phyloP scores from a whole-genome alignment of 2,329 filamentous ascomycete species.

The Penicillium digitatum region DNA sequence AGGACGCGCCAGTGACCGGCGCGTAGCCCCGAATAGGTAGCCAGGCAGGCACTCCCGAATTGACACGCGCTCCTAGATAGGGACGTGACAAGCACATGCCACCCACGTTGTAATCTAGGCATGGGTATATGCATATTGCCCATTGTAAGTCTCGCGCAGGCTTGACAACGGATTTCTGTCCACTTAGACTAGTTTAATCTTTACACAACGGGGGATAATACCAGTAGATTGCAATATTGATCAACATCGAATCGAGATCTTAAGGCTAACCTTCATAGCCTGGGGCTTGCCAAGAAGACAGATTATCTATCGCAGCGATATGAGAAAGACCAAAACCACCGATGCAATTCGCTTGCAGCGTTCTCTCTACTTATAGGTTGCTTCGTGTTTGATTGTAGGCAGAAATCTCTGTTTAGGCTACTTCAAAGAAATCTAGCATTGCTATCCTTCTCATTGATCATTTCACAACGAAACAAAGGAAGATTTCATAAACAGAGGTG shows the following conservation, averaged over 20 bases:
- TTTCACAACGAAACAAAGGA: not conserved
- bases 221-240: not conserved
- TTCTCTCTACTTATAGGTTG: not conserved
- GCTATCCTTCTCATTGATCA: not conserved
- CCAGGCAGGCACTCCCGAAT: too few species aligned
- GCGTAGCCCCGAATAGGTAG: too few species aligned
- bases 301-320: not conserved
- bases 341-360: not conserved
- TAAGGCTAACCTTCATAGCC: not conserved
- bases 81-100: too few species aligned
- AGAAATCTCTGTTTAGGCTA: not conserved
- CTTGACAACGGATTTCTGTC: too few species aligned
- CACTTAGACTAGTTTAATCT: too few species aligned
- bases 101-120: too few species aligned
- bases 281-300: not conserved
- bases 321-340: not conserved
- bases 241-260: not conserved
- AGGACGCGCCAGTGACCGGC: too few species aligned
- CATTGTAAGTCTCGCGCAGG: too few species aligned
- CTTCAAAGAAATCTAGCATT: not conserved
- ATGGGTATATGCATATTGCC: too few species aligned
- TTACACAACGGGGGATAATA: too few species aligned
- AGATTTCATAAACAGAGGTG: not conserved
- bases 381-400: not conserved
- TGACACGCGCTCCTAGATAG: too few species aligned